These are phyloP conservation scores for Lasiosphaeria miniovina DNA, from an alignment of 495 filamentous ascomycete species.

Conservation along the genomic window DNA sequence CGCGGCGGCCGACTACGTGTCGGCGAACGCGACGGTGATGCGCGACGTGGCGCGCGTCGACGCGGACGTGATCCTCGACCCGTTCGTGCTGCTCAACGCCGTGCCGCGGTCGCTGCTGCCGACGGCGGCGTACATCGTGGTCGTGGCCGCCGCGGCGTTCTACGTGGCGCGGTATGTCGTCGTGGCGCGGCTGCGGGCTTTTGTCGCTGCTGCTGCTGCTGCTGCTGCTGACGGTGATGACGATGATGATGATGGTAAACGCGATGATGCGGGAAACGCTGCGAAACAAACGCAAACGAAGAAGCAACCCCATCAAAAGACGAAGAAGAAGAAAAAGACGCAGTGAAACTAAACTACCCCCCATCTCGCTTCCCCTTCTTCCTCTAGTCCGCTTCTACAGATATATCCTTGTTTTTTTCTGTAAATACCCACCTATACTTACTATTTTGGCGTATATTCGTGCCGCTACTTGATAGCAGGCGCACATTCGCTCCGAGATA, in stretches of 20 bases:
- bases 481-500: too few relatives aligned
- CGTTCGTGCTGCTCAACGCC: constrained; percentile 64
- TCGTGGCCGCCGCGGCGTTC: constrained; percentile 53
- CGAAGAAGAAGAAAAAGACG: not conserved
- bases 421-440: too few relatives aligned
- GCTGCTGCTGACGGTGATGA: not conserved
- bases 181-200: constrained; percentile 30
- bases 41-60: constrained; percentile 65
- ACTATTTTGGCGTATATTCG: too few relatives aligned
- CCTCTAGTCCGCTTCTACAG: too few relatives aligned
- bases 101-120: constrained; percentile 68
- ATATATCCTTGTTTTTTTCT: too few relatives aligned
- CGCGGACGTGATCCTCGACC: constrained; percentile 89
- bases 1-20: constrained; percentile 81
- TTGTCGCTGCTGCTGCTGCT: not conserved
- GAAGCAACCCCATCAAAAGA: too few relatives aligned
- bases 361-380: not conserved
- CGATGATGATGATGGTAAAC: not conserved
- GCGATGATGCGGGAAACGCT: not conserved
- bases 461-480: too few relatives aligned
- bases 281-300: too few relatives aligned
- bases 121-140: constrained; percentile 58
- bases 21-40: constrained; percentile 72
- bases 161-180: constrained; percentile 39
- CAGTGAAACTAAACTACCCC: not conserved